Evolutionary conservation across 805 yeast species (phyloP).

Genomic region (Yarrowia phangngaensis): DNA sequence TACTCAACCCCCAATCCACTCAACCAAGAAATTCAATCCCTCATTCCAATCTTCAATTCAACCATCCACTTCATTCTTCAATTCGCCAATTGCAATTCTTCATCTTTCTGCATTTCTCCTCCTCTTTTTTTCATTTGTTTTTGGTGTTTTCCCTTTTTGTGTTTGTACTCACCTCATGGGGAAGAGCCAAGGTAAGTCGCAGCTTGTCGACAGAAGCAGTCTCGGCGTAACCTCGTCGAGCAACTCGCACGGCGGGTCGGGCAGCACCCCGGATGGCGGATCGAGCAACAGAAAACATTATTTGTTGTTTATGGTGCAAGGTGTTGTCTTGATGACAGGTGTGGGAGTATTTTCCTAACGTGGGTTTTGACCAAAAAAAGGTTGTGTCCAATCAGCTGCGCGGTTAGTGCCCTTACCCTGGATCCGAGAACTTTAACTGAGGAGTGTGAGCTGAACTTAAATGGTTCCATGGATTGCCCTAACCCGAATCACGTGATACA

Average conservation of each 20-base stretch:
- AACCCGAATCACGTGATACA: no score
- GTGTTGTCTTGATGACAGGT: conserved; percentile 23
- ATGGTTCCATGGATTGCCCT: no score
- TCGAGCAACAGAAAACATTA: conserved; percentile 28
- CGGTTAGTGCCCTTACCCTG: not conserved
- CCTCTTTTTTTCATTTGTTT: not conserved
- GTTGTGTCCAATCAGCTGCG: conserved; percentile 24
- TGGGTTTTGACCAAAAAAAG: conserved; percentile 22
- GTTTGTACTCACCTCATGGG: conserved; percentile 56
- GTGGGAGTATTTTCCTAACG: conserved; percentile 25
- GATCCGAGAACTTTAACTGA: no score
- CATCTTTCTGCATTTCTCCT: not conserved
- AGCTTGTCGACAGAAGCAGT: conserved; percentile 68
- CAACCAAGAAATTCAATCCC: no score
- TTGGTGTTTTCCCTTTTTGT: conserved; percentile 31
- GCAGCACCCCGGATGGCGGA: conserved; percentile 28
- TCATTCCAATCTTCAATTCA: no score
- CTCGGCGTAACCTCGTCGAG: conserved; percentile 78
- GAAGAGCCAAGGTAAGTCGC: conserved; percentile 85
- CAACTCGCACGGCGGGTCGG: conserved; percentile 36
- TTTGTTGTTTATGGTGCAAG: conserved; percentile 23
- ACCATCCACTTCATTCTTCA: not conserved
- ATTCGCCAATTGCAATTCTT: not conserved
- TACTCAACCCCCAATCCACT: not conserved
- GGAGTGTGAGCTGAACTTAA: no score